Base-by-base conservation (phyloP, 108 stramenopile genomes). In the Stephanodiscus minutulus region DNA sequence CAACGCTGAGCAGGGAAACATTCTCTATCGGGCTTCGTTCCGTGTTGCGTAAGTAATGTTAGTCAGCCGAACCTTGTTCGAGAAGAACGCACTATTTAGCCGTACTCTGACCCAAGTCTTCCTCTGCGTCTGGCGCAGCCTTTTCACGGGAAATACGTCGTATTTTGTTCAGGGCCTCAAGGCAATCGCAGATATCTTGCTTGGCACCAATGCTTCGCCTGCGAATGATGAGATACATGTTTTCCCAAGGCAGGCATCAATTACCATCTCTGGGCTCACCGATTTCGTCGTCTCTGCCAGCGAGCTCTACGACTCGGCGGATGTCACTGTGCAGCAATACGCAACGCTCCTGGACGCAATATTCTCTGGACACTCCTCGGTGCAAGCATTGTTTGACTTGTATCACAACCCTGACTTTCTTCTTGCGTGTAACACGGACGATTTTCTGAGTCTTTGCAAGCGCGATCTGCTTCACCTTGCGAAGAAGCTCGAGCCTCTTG, bases 1-100 rank as follows among this genome's bases (percentile, higher is more conserved):
- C 11, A 62, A 78, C 37, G 69, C 63, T 8, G 46, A 37, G 48
- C 35, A 60, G 24, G 69, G 70, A 3, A 78, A 78, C 35, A 61
- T 78, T 24, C 77, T 78, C 0, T 78, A 48, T 66, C 69, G 77
- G n/a, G 69, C 77, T 12, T 64, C 70, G 22, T 78, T 61, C 43
- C 77, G 77, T 53, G 64, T 71, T 29, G 70, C 70, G 73, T 74
- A 56, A 74, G 73, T 74, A 12, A 3, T 24, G 15, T n/a, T n/a
- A n/a, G n/a, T n/a, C n/a, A n/a, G n/a, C n/a, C n/a, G n/a, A n/a
- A n/a, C n/a, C n/a, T n/a, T n/a, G n/a, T 28, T 68, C 1, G 67
- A 68, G 43, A 75, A 76, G 61, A 75, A 76, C 8, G 52, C 48
- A n/a, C 27, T 76, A 28, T 57, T 68, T n/a, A 54, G 62, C 29